phyloP scores from a whole-genome alignment of 2,329 filamentous ascomycete species.

The Botrytis hyacinthi region DNA sequence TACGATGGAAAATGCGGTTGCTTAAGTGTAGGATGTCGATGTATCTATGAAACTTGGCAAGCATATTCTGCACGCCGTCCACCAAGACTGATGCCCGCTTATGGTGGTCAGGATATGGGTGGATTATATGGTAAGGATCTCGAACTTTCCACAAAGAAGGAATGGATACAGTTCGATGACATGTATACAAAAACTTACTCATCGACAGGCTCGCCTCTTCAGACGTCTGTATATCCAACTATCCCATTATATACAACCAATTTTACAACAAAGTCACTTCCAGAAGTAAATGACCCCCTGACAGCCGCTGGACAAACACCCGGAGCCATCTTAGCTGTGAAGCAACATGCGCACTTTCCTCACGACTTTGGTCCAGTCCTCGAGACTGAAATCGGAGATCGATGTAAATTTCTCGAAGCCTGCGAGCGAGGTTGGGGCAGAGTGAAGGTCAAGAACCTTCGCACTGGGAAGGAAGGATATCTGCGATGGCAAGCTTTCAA shows the following conservation, averaged over 20 bases:
- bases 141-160: neutral
- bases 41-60: slow-evolving; percentile 15
- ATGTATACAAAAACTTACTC: neutral
- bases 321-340: slow-evolving; percentile 9
- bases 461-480: slow-evolving; percentile 12
- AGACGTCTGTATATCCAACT: neutral
- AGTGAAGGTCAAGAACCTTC: slow-evolving; percentile 12
- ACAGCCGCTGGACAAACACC: neutral
- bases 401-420: neutral
- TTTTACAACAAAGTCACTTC: neutral
- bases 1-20: slow-evolving; percentile 15
- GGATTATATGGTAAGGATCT: neutral
- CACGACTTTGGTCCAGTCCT: neutral
- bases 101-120: neutral
- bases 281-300: neutral
- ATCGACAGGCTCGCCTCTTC: neutral
- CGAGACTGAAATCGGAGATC: slow-evolving; percentile 3
- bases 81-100: neutral
- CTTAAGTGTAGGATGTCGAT: neutral
- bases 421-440: neutral
- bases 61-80: neutral
- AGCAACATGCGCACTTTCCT: neutral
- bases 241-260: neutral
- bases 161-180: neutral
- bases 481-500: slow-evolving; percentile 11